Evolutionary conservation across 2,329 filamentous ascomycete genomes (phyloP), one percentile per base, ranked within the genome.

Genomic region (Cladosporium sp.): DNA sequence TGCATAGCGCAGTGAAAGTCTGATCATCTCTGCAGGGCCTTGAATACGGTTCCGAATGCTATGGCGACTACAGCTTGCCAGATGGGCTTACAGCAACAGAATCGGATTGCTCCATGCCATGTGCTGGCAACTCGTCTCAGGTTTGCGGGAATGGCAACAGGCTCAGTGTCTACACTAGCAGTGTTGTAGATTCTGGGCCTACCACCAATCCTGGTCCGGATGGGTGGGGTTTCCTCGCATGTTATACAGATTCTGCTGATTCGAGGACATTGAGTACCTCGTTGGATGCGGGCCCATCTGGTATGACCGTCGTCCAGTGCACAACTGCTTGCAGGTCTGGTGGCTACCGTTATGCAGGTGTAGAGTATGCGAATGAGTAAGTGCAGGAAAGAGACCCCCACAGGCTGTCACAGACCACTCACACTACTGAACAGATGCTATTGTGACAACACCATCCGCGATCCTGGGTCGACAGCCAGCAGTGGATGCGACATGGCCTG

Each of bases 241-340:
- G 61, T 16, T 64, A 57, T 23, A 44, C 61, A 11, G 61, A 64
- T 14, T 4, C 61, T 33, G 35, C 16, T n/a, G 50, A 31, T 46
- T 49, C 49, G 23, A 44, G 61, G 21, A 64, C 61, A 2, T 16
- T 57, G 53, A 35, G 61, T 14, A 64, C 61, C 0, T 57, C 55
- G 14, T 66, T 72, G n/a, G 72, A 72, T 0, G 70, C 70, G 29
- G 74, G 68, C 59, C 37, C 63, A 16, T 64, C 66, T 7, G 67
- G 70, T 35, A 88, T 88, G 84, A 88, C 85, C 1, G 80, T 84
- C 29, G 79, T 84, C 68, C 77, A 76, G 55, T 89, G 87, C 70
- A 78, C 86, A 50, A 73, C 79, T 59, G 86, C 80, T 72, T 89
- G 87, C 75, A 75, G 77, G 14, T 72, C 68, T 49, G 77, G 78